These are phyloP conservation scores for Collybiopsis luxurians DNA, from an alignment of 768 basidiomycete species.

Conservation along the genomic window DNA sequence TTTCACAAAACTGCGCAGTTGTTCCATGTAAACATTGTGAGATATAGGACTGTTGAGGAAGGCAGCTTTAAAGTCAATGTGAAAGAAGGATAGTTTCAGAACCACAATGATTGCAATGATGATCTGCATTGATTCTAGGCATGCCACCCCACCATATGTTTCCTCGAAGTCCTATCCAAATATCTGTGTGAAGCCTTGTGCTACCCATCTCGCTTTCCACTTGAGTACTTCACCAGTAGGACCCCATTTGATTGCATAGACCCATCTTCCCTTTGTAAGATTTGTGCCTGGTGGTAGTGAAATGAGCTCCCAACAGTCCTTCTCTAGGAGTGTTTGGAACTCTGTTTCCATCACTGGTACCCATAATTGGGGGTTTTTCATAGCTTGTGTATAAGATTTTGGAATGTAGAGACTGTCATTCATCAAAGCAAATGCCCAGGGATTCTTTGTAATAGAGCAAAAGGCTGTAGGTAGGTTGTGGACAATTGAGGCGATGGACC, in stretches of 20 bases:
- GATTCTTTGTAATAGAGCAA: too few species aligned
- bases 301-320: neutral
- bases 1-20: too few species aligned
- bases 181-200: neutral
- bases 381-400: neutral
- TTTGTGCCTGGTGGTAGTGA: neutral
- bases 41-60: neutral
- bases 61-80: neutral
- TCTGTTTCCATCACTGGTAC: neutral
- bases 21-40: too few species aligned
- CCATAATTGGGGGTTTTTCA: neutral
- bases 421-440: neutral
- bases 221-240: neutral
- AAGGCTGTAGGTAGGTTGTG: too few species aligned
- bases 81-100: neutral
- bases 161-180: neutral
- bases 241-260: neutral
- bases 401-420: neutral
- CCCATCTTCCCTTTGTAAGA: neutral
- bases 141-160: too few species aligned
- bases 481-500: too few species aligned
- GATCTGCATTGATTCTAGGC: too few species aligned
- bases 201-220: neutral
- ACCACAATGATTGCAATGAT: neutral
- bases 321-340: neutral